Base-by-base conservation (phyloP, 2,329 filamentous ascomycete genomes). In the Neocucurbitaria cava region DNA sequence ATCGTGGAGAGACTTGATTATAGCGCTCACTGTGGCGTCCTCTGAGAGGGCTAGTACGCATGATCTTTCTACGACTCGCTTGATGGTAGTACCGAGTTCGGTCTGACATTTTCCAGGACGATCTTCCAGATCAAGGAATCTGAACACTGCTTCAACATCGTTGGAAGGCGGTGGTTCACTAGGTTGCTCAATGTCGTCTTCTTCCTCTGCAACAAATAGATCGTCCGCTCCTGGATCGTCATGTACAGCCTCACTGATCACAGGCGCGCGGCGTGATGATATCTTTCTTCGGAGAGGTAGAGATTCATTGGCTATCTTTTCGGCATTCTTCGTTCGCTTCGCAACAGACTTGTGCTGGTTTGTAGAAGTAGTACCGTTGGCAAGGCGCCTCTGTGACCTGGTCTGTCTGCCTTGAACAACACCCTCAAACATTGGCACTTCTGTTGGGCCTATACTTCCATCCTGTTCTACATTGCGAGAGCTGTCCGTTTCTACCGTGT, bases 91-190 rank as follows among this genome's bases (percentile, higher is more conserved):
- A 1, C 55, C 70, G 2, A 59, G 36, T 0, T 56, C 46, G 2
- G 65, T 72, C 4, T 57, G 45, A 40, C 68, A 72, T 1, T 26
- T 18, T 8, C 65, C 69, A 21, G 56, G 5, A 10, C 66, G 57
- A 21, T 49, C 48, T 33, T 58, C 55, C 1, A 46, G 26, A 24
- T 69, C 48, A 8, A 66, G 49, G n/a, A 68, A 72, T 1, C 52
- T 30, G 39, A 73, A 66, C 2, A 72, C 60, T 9, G 31, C 21
- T 0, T 66, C 54, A 4, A 74, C 30, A 11, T 17, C 39, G 36
- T 38, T 24, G 18, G 24, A 40, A 20, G 36, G 3, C 3, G 15
- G 11, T 26, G 2, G 18, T 33, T 46, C 52, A 49, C 52, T 20
- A 2, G 44, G 49, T 20, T 57, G 47, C 3, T 53, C 42, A 1